phyloP scores from a whole-genome alignment of 2,329 filamentous ascomycete species.

The Ophiostoma angusticollis region DNA sequence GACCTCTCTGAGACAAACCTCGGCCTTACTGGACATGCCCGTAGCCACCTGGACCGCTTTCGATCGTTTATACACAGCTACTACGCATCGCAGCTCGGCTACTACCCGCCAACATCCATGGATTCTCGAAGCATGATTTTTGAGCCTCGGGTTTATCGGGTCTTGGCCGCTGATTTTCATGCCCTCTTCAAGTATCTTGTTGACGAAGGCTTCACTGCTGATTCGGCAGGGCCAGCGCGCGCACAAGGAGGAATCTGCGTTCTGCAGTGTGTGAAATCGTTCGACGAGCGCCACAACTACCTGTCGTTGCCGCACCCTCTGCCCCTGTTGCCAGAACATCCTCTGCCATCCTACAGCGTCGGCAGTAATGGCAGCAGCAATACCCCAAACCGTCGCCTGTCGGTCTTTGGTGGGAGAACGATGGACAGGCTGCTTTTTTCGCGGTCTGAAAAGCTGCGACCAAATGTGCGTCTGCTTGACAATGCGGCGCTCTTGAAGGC shows the following conservation, averaged over 20 bases:
- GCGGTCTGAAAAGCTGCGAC: conserved; percentile 27
- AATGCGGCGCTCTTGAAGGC: conserved; percentile 41
- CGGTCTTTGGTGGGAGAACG: conserved; percentile 27
- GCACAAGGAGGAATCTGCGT: conserved; percentile 57
- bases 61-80: conserved; percentile 53
- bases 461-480: conserved; percentile 34
- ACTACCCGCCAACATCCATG: conserved; percentile 50
- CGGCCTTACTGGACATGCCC: conserved; percentile 47
- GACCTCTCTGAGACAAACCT: conserved; percentile 55
- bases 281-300: conserved; percentile 50
- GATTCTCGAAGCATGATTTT: conserved; percentile 34
- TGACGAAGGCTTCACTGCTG: conserved; percentile 41
- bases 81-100: conserved; percentile 55
- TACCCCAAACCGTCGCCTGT: conserved; percentile 21
- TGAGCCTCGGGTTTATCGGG: conserved; percentile 42
- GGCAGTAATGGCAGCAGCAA: conserved; percentile 9
- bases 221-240: conserved; percentile 36
- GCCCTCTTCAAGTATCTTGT: conserved; percentile 59
- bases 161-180: conserved; percentile 58
- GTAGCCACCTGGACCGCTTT: conserved; percentile 60
- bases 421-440: conserved; percentile 5
- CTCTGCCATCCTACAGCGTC: background rate
- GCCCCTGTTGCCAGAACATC: conserved; percentile 48
- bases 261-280: conserved; percentile 52
- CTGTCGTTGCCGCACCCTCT: conserved; percentile 49